Evolutionary conservation across 371 early-diverging fungal genomes (phyloP).

Genomic region (Umbelopsis sp.): DNA sequence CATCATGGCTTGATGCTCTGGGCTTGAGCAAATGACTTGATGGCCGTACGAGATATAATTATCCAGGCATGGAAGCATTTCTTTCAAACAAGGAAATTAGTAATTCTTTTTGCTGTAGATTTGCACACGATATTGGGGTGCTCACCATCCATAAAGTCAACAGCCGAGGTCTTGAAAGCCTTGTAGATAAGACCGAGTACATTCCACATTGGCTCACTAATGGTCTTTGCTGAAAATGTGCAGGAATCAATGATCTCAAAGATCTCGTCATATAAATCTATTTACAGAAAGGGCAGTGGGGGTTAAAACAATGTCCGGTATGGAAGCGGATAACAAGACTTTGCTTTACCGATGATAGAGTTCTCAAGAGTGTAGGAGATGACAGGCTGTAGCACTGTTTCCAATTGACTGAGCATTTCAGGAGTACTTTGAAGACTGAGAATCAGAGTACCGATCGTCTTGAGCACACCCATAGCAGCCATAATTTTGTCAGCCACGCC

Average conservation of each 20-base stretch:
- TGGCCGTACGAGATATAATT: conserved; percentile 87
- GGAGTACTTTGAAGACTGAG: conserved; percentile 71
- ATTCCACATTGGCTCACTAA: conserved; percentile 87
- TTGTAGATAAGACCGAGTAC: conserved; percentile 76
- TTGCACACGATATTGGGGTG: background rate
- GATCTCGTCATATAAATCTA: conserved; percentile 81
- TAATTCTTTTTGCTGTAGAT: too few species aligned
- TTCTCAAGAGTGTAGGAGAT: conserved; percentile 76
- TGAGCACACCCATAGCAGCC: conserved; percentile 90
- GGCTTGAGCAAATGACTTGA: conserved; percentile 63
- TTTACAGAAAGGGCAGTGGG: too few species aligned
- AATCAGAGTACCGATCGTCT: conserved; percentile 85
- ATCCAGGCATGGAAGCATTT: conserved; percentile 83
- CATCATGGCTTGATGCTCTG: conserved; percentile 63
- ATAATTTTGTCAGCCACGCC: conserved; percentile 82
- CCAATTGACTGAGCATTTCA: conserved; percentile 67
- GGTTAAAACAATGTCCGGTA: too few species aligned
- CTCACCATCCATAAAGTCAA: conserved; percentile 71
- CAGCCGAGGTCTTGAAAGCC: conserved; percentile 73
- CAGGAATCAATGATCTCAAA: conserved; percentile 89
- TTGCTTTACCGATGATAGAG: conserved; percentile 55
- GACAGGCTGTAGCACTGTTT: conserved; percentile 72
- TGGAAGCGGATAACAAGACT: background rate
- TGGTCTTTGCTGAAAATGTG: conserved; percentile 76
- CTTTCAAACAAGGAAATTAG: conserved; percentile 13